These are phyloP conservation scores for Candida pini DNA, from an alignment of 805 yeast species.

Conservation along the genomic window DNA sequence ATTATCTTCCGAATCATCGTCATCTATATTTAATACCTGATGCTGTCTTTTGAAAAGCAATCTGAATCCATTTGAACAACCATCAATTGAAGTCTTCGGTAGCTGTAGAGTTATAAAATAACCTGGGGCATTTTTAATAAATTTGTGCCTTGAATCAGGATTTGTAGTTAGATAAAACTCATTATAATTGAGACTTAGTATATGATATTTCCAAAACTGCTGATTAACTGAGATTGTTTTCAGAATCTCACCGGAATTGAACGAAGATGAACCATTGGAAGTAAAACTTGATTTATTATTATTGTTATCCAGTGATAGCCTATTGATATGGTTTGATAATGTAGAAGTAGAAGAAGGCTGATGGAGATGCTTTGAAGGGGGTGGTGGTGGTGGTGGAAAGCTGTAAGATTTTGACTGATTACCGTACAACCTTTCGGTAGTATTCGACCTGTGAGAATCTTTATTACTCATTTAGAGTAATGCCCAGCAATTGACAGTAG, in stretches of 20 bases:
- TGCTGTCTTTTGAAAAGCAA: slow-evolving; percentile 27
- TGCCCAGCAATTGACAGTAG: too few relatives aligned
- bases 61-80: slow-evolving; percentile 26
- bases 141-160: slow-evolving; percentile 55
- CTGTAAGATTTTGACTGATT: too few relatives aligned
- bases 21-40: slow-evolving; percentile 5
- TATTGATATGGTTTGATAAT: neutral
- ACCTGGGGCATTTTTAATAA: slow-evolving; percentile 58
- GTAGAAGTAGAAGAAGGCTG: too few relatives aligned
- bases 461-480: too few relatives aligned
- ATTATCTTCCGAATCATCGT: slow-evolving; percentile 7
- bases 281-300: too few relatives aligned
- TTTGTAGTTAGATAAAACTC: slow-evolving; percentile 62
- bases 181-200: slow-evolving; percentile 42
- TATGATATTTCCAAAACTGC: slow-evolving; percentile 59
- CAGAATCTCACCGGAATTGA: neutral
- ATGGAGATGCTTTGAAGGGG: neutral
- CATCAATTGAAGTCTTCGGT: slow-evolving; percentile 7
- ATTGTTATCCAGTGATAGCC: slow-evolving; percentile 1
- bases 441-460: too few relatives aligned
- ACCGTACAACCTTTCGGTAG: slow-evolving; percentile 1
- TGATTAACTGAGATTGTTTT: slow-evolving; percentile 5
- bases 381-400: neutral
- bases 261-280: neutral
- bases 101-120: slow-evolving; percentile 42